Conservation (phyloP, 306 rosid species). For the Gynostemma pentaphyllum region DNA sequence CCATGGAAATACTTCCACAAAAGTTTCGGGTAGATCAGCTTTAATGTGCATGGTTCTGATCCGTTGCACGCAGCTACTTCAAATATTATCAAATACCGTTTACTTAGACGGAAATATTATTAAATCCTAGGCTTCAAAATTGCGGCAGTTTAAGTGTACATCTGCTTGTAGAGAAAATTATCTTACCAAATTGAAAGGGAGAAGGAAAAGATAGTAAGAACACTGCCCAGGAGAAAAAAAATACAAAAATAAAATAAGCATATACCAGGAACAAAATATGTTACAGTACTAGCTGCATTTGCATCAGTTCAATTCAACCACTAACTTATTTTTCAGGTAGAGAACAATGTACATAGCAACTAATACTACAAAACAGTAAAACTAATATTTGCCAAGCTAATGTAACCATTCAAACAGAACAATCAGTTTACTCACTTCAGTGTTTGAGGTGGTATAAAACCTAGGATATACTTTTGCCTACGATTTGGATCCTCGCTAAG, state of each 20-base stretch:
- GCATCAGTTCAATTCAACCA: constrained; percentile 16
- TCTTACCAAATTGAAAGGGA: constrained; percentile 4
- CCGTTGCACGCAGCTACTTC: neutral
- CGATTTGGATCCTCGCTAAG: constrained; percentile 36
- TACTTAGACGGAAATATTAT: no score
- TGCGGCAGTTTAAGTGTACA: neutral
- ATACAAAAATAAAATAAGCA: neutral
- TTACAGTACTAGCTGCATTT: constrained; percentile 2
- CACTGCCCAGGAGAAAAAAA: neutral
- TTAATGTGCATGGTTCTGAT: neutral
- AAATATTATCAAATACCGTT: no score
- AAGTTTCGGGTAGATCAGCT: neutral
- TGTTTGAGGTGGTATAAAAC: constrained; percentile 11
- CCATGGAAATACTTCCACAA: constrained; percentile 1
- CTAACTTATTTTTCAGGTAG: constrained; percentile 18
- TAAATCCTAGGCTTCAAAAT: neutral
- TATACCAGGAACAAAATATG: constrained; percentile 1
- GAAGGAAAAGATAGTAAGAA: neutral
- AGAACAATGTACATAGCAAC: constrained; percentile 14
- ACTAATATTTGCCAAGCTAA: constrained; percentile 27
- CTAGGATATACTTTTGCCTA: constrained; percentile 17
- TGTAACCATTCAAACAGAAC: constrained; percentile 28
- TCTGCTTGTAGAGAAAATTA: neutral
- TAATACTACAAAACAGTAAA: constrained; percentile 16
- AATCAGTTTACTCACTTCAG: constrained; percentile 12